Base-by-base conservation (phyloP, 805 yeast genomes). In the Yamadazyma philogaea region DNA sequence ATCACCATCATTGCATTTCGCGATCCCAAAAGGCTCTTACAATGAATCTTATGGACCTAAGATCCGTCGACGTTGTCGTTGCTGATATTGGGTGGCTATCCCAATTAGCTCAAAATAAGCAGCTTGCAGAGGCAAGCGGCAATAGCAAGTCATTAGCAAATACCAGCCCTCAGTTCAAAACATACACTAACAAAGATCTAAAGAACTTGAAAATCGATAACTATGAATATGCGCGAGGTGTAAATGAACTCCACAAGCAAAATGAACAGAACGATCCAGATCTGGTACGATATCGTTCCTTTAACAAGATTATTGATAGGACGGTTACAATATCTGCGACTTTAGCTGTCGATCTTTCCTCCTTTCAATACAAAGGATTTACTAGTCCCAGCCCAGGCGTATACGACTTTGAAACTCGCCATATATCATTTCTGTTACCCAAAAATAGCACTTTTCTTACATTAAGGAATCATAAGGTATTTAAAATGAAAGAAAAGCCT, bases 281-380 rank as follows among this genome's bases (percentile, higher is more conserved):
- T 8, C 50, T 44, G 48, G 18, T 42, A 16, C 32, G 35, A 18
- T 49, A 15, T 30, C 40, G 42, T 10, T 36, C 37, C 3, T 44
- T 30, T 14, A 49, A 44, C 33, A 36, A 44, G 27, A 35, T 49
- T 6, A 32, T 49, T 1, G 30, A 44, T 14, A 34, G 47, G 16
- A 16, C 17, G 16, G 7, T 44, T 6, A 21, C 14, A 8, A 12
- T 44, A 6, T 15, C 30, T 11, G 27, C 37, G n/a, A 10, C 24
- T 6, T 2, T 24, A 7, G 16, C 26, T 5, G 8, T 31, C n/a
- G 37, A 34, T 14, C 11, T 34, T 3, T 14, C 38, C 10, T 16
- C 26, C 5, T 26, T 40, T 20, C 34, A 40, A 14, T 22, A 21
- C 16, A 32, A 31, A 24, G 43, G 43, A 18, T 40, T 34, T 19